Evolutionary conservation across 805 yeast genomes (phyloP).

Genomic region (Tetrapisispora phaffii): DNA sequence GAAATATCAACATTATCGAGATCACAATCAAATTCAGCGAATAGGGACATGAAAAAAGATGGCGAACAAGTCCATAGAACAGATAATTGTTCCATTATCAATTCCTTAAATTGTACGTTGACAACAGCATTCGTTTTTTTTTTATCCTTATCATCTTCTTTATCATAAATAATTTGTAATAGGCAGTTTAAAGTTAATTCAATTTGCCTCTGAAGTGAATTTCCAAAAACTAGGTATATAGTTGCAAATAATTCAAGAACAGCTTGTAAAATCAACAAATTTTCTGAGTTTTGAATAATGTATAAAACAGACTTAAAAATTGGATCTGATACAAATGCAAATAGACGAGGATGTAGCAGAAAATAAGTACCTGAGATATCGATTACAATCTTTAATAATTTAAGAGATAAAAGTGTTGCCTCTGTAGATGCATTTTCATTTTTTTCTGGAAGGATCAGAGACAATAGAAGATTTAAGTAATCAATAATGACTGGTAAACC

Average conservation of each 20-base stretch:
- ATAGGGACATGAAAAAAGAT: conserved; percentile 61
- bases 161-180: conserved; percentile 39
- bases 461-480: conserved; percentile 62
- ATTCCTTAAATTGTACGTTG: conserved; percentile 44
- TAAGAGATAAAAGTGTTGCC: conserved; percentile 68
- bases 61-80: conserved; percentile 77
- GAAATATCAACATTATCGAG: conserved; percentile 76
- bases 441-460: conserved; percentile 70
- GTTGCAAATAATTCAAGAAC: conserved; percentile 67
- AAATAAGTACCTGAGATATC: conserved; percentile 66
- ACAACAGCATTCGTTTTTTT: neutral
- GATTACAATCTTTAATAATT: conserved; percentile 61
- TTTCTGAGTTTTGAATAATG: conserved; percentile 59
- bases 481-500: conserved; percentile 70
- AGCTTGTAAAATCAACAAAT: conserved; percentile 57
- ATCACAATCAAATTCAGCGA: conserved; percentile 83
- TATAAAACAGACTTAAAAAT: conserved; percentile 74
- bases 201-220: conserved; percentile 61
- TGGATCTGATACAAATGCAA: conserved; percentile 63
- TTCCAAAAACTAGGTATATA: conserved; percentile 55
- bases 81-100: conserved; percentile 75
- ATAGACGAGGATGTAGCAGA: conserved; percentile 48
- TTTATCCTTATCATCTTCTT: conserved; percentile 5
- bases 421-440: conserved; percentile 76
- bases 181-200: conserved; percentile 59